Evolutionary conservation across 1,139 yeast genomes (phyloP).

Genomic region (Nakaseomyces kungkrabaensis): DNA sequence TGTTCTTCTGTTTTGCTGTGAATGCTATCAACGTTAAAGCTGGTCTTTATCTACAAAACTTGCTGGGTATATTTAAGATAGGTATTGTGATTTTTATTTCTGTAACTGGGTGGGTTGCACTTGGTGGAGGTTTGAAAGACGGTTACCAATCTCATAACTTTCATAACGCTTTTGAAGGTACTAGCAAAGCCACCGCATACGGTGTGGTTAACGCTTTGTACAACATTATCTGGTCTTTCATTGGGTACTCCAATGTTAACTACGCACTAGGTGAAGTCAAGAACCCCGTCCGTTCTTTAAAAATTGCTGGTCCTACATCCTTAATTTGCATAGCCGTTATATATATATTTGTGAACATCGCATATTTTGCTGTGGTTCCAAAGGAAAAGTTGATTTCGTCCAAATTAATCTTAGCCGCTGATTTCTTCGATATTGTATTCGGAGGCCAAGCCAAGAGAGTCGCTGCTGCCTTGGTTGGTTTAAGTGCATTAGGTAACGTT

Average conservation of each 20-base stretch:
- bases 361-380: slow-evolving; percentile 72
- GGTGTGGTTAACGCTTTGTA: slow-evolving; percentile 71
- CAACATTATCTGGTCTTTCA: slow-evolving; percentile 74
- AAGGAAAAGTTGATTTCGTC: slow-evolving; percentile 47
- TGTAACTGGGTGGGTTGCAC: slow-evolving; percentile 77
- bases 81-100: slow-evolving; percentile 58
- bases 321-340: slow-evolving; percentile 48
- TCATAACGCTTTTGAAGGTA: slow-evolving; percentile 48
- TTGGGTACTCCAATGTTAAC: slow-evolving; percentile 68
- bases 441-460: slow-evolving; percentile 57
- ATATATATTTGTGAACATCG: slow-evolving; percentile 59
- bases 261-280: slow-evolving; percentile 75
- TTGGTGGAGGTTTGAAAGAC: slow-evolving; percentile 55
- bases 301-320: slow-evolving; percentile 64
- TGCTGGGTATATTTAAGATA: slow-evolving; percentile 62
- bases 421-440: slow-evolving; percentile 64
- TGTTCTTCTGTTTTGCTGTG: slow-evolving; percentile 59
- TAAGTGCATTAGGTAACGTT: slow-evolving; percentile 71
- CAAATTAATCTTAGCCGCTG: slow-evolving; percentile 65
- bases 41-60: slow-evolving; percentile 60
- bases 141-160: slow-evolving; percentile 52
- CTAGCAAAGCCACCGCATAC: slow-evolving; percentile 50
- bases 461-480: slow-evolving; percentile 62
- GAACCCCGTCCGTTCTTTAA: slow-evolving; percentile 58
- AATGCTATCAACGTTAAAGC: slow-evolving; percentile 53